Percentiles rank a stretch among this genome's conserved stretches.
Conservation (phyloP, 495 filamentous ascomycete genomes). For the Aspergillus leporis region DNA sequence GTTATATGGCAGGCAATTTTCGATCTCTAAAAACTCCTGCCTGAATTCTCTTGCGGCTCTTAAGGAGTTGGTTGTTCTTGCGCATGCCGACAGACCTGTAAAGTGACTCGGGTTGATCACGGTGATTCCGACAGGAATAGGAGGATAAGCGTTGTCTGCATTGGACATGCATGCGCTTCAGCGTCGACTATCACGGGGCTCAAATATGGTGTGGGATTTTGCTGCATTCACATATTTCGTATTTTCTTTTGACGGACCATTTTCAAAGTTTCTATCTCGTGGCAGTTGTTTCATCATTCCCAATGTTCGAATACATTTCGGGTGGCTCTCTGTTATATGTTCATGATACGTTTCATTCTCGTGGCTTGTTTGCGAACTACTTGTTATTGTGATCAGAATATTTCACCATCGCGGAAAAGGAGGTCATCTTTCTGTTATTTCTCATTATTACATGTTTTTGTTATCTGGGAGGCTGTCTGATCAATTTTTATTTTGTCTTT, state of each 20-base stretch:
- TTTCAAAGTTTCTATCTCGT: conserved; percentile 20
- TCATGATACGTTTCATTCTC: conserved; percentile 18
- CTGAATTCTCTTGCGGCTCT: neutral
- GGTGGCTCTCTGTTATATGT: conserved; percentile 33
- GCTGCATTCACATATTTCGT: conserved; percentile 16
- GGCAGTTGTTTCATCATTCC: conserved; percentile 28
- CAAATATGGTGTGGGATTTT: conserved; percentile 25
- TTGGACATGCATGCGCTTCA: conserved; percentile 17
- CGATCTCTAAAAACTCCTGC: neutral
- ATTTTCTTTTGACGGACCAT: conserved; percentile 12
- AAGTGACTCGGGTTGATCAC: neutral
- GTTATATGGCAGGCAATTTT: neutral
- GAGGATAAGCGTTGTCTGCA: conserved; percentile 15
- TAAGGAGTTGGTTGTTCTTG: neutral
- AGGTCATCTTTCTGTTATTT: conserved; percentile 20
- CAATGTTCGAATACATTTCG: conserved; percentile 26
- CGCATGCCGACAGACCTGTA: neutral
- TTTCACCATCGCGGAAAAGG: conserved; percentile 24
- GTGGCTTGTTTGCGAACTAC: conserved; percentile 10
- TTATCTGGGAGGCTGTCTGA: conserved; percentile 50
- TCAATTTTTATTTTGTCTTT: conserved; percentile 34
- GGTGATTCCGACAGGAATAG: conserved; percentile 18
- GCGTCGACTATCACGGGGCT: conserved; percentile 28
- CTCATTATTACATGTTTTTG: conserved; percentile 13
- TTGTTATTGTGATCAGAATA: conserved; percentile 13